Evolutionary conservation across 2,329 filamentous ascomycete species (phyloP).

Genomic region (Sclerotinia trifoliorum): DNA sequence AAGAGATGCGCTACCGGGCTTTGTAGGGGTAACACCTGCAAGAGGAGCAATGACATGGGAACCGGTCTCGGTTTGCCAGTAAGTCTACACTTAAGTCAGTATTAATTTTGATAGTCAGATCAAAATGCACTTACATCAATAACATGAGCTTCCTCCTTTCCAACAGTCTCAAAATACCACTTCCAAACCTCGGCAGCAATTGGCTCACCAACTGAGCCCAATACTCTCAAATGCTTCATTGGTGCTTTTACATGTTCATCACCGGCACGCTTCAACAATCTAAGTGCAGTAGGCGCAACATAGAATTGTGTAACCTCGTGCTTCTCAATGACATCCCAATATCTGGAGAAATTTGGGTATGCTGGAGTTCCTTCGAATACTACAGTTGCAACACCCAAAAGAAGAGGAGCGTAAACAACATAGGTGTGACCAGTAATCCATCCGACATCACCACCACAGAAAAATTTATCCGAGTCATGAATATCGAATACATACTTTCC

Average conservation of each 20-base stretch:
- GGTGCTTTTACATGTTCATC: slow-evolving; percentile 86
- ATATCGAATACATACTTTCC: slow-evolving; percentile 99
- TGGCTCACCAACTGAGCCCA: slow-evolving; percentile 94
- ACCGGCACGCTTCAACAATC: slow-evolving; percentile 91
- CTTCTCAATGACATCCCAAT: slow-evolving; percentile 98
- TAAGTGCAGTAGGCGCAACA: slow-evolving; percentile 89
- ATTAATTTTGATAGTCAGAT: slow-evolving; percentile 30
- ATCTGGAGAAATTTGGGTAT: slow-evolving; percentile 95
- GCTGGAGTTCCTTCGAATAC: slow-evolving; percentile 98
- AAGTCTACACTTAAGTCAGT: slow-evolving; percentile 62
- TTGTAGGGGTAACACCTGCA: slow-evolving; percentile 90
- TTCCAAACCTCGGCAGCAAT: slow-evolving; percentile 99
- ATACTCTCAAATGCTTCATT: slow-evolving; percentile 84
- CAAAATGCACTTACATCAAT: slow-evolving; percentile 74
- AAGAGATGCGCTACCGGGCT: slow-evolving; percentile 91
- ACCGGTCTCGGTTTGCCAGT: slow-evolving; percentile 99
- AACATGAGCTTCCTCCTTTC: slow-evolving; percentile 88
- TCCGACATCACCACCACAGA: slow-evolving; percentile 96
- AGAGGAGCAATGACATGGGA: slow-evolving; percentile 94
- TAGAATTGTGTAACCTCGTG: slow-evolving; percentile 97
- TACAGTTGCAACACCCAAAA: slow-evolving; percentile 90
- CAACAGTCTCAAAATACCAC: slow-evolving; percentile 96
- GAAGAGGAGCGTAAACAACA: slow-evolving; percentile 91
- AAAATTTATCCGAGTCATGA: slow-evolving; percentile 88
- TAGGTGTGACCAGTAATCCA: slow-evolving; percentile 99